Evolutionary conservation across 2,329 filamentous ascomycete species (phyloP).

Genomic region (Coniochaeta sp.): DNA sequence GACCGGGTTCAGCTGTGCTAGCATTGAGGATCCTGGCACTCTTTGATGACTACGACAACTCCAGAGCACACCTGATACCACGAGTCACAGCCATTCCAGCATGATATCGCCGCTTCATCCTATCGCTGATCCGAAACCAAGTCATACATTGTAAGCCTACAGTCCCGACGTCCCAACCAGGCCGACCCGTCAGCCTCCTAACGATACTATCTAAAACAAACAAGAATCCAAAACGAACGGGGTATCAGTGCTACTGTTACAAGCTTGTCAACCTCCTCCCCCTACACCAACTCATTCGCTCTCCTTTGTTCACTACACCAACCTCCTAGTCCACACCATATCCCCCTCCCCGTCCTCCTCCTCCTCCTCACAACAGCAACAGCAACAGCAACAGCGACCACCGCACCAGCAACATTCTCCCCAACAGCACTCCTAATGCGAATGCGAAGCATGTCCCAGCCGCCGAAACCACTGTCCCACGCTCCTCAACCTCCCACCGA

Average conservation of each 20-base stretch:
- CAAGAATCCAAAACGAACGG: background rate
- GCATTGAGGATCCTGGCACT: too few species aligned
- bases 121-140: background rate
- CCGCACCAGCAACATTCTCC: background rate
- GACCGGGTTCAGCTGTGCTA: too few species aligned
- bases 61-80: background rate
- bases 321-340: background rate
- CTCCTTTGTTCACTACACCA: background rate
- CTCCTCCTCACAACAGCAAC: background rate
- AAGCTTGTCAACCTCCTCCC: background rate
- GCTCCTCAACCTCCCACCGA: background rate
- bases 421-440: background rate
- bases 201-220: background rate
- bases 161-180: background rate
- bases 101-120: background rate
- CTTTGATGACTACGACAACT: background rate
- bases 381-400: background rate
- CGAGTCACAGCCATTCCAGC: background rate
- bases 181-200: background rate
- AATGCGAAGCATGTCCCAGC: background rate
- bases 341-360: background rate
- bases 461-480: background rate
- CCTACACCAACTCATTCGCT: background rate
- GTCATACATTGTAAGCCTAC: background rate
- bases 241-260: background rate